Percentiles rank a stretch among this genome's conserved stretches.
phyloP scores from a whole-genome alignment of 352 stramenopile genomes.

The Phytophthora kernoviae region DNA sequence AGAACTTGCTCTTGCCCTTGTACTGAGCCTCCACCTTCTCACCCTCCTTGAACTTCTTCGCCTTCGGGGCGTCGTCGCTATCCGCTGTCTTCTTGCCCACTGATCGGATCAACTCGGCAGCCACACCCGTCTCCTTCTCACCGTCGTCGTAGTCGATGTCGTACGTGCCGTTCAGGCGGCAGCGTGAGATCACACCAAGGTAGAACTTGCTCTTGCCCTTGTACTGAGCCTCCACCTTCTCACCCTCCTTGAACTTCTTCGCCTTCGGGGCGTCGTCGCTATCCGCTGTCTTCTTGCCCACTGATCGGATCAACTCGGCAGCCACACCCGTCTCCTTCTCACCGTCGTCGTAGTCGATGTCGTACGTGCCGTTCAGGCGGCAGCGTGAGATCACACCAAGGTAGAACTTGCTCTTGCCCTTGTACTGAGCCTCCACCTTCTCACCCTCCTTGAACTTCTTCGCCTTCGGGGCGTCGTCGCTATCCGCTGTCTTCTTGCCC shows the following conservation, averaged over 20 bases:
- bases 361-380: slow-evolving; percentile 9
- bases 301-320: slow-evolving; percentile 4
- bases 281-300: slow-evolving; percentile 2
- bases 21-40: slow-evolving; percentile 10
- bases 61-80: slow-evolving; percentile 8
- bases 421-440: slow-evolving; percentile 10
- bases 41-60: slow-evolving; percentile 9
- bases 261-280: slow-evolving; percentile 8
- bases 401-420: slow-evolving; percentile 12
- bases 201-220: slow-evolving; percentile 13
- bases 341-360: slow-evolving; percentile 10
- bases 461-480: slow-evolving; percentile 5
- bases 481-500: slow-evolving; percentile 4
- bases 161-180: slow-evolving; percentile 9
- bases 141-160: slow-evolving; percentile 11
- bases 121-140: slow-evolving; percentile 11
- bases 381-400: slow-evolving; percentile 7
- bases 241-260: slow-evolving; percentile 10
- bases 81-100: slow-evolving; percentile 2
- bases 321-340: slow-evolving; percentile 12
- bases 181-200: slow-evolving; percentile 7
- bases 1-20: slow-evolving; percentile 13
- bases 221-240: slow-evolving; percentile 11
- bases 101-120: slow-evolving; percentile 7
- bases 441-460: slow-evolving; percentile 12